Conservation (phyloP, 345 rosid genomes). For the Aquilaria malaccensis region DNA sequence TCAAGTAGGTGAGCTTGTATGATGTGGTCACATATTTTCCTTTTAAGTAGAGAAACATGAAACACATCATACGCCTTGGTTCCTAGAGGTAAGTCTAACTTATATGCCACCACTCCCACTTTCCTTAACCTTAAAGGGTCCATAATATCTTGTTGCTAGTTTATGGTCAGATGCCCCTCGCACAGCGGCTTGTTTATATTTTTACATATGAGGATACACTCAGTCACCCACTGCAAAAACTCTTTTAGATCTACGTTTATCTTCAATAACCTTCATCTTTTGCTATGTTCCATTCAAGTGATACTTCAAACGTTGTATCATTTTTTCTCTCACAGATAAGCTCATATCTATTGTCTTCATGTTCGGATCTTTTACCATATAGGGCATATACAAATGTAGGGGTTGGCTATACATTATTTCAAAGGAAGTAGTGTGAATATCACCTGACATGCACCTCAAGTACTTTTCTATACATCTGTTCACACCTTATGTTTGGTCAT, state of each 20-base stretch:
- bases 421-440: background rate
- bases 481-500: background rate
- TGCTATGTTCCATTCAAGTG: background rate
- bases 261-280: background rate
- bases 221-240: background rate
- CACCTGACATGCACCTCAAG: background rate
- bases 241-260: background rate
- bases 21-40: background rate
- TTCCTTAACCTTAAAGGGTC: background rate
- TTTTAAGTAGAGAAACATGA: background rate
- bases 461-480: background rate
- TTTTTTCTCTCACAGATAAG: background rate
- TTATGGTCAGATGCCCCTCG: background rate
- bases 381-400: background rate
- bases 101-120: background rate
- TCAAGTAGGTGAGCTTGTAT: too few species aligned
- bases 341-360: background rate
- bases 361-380: background rate
- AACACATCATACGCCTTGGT: background rate
- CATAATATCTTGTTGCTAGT: background rate
- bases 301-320: background rate
- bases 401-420: background rate
- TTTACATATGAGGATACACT: background rate
- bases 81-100: background rate
- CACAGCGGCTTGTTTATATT: background rate